Base-by-base conservation (phyloP, 164 flowering plant species). In the Malania oleifera region DNA sequence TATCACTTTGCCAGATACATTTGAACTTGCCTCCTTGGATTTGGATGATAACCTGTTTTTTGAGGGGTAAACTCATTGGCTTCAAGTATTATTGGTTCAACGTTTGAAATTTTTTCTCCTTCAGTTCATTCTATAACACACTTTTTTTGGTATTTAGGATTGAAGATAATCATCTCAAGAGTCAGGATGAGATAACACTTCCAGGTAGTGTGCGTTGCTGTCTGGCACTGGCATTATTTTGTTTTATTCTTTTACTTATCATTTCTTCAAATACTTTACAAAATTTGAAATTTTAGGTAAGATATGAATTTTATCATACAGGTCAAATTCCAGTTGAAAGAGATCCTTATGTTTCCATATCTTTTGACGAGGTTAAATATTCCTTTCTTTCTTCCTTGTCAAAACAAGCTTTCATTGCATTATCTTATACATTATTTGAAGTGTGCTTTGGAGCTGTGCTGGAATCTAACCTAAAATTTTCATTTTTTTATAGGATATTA, bases 101-200 rank as follows among this genome's bases (percentile, higher is more conserved):
- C 17, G 2, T 22, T 18, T 38, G 13, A 2, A 38, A 38, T 38
- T 38, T 56, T 22, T 45, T 0, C 6, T 15, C 28, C 1, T 50
- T 15, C 26, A 5, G 5, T 5, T 29, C 13, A 14, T 13, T 38
- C 1, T 61, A 5, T 50, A 10, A 34, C 9, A 7, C 8, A 23
- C 37, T 13, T 29, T 44, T 65, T 68, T 60, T 59, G 40, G 14
- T 47, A 60, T 20, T 45, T 71, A 89, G 96, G 72, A 26, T 5
- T 56, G 64, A 53, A 15, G 89, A 88, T 69, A 62, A 60, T 67
- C 90, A 82, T 81, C 72, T 73, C 9, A 79, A 66, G 74, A 69
- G 69, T 64, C 64, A 15, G 3, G 96, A 91, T 37, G 95, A 90
- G 9, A 95, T 95, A 20, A 95, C 97, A 7, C 68, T 91, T 9